phyloP scores from a whole-genome alignment of 331 rosid species.

The Spiraea crenata region DNA sequence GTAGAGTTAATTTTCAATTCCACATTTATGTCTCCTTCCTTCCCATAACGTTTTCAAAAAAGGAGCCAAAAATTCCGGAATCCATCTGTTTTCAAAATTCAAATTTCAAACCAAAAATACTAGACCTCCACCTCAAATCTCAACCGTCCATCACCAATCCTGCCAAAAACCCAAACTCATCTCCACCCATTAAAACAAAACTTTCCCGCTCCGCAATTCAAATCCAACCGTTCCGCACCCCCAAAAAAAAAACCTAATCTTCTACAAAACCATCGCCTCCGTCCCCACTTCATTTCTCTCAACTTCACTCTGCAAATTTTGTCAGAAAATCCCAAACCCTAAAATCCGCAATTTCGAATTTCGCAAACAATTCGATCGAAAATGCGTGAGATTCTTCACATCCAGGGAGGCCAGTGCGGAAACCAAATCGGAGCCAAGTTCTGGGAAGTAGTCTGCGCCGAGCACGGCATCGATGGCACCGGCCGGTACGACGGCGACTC shows the following conservation, averaged over 20 bases:
- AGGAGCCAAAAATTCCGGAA: neutral
- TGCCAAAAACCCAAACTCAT: constrained; percentile 4
- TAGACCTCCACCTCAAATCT: neutral
- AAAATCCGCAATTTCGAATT: neutral
- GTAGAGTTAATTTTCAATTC: neutral
- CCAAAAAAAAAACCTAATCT: constrained; percentile 2
- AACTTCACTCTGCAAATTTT: neutral
- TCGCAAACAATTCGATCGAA: neutral
- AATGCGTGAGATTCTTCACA: constrained; percentile 67
- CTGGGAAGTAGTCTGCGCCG: constrained; percentile 64
- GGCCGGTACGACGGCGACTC: constrained; percentile 50
- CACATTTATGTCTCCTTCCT: neutral
- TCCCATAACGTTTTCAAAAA: neutral
- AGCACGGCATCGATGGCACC: constrained; percentile 63
- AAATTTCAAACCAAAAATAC: constrained; percentile 10
- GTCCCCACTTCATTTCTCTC: constrained; percentile 48
- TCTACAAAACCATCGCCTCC: constrained; percentile 33
- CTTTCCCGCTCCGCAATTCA: constrained; percentile 19
- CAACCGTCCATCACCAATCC: constrained; percentile 4
- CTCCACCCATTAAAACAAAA: constrained; percentile 8
- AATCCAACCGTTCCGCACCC: neutral
- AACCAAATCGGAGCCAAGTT: constrained; percentile 69
- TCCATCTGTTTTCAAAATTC: constrained; percentile 11
- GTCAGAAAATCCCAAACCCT: neutral
- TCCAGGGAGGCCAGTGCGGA: constrained; percentile 71